Conservation (phyloP, 306 rosid genomes). For the Corylus avellana region DNA sequence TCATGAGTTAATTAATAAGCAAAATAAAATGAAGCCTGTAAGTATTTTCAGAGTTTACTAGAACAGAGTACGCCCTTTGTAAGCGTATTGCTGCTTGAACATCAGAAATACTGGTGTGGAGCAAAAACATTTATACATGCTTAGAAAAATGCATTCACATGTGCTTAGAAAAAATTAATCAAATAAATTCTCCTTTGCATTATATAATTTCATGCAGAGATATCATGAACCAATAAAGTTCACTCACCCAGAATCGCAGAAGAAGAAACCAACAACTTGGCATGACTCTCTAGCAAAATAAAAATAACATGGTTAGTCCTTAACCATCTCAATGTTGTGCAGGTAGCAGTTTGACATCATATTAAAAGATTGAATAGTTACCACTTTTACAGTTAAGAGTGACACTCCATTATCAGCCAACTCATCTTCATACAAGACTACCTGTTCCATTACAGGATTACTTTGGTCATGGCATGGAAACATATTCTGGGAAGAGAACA, state of each 20-base stretch:
- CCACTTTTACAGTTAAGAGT: slow-evolving; percentile 97
- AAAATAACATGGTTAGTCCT: slow-evolving; percentile 36
- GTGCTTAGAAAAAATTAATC: too few species aligned
- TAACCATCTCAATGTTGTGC: slow-evolving; percentile 20
- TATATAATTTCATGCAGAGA: slow-evolving; percentile 9
- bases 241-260: slow-evolving; percentile 89
- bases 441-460: slow-evolving; percentile 54
- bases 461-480: slow-evolving; percentile 26
- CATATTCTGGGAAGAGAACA: slow-evolving; percentile 24
- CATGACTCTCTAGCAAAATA: slow-evolving; percentile 85
- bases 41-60: background rate
- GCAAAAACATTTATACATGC: background rate
- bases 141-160: background rate
- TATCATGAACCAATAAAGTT: slow-evolving; percentile 22
- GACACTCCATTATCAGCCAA: slow-evolving; percentile 93
- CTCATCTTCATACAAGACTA: slow-evolving; percentile 93
- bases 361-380: slow-evolving; percentile 39
- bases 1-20: background rate
- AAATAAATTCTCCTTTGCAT: background rate
- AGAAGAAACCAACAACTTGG: slow-evolving; percentile 97
- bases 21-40: background rate
- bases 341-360: slow-evolving; percentile 3
- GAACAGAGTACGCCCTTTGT: background rate
- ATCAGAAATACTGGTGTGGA: background rate
- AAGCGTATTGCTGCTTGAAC: background rate